Percentiles rank a stretch among this genome's conserved stretches.
These are phyloP conservation scores for Linum lewisii DNA, from an alignment of 345 rosid species.

Conservation along the genomic window DNA sequence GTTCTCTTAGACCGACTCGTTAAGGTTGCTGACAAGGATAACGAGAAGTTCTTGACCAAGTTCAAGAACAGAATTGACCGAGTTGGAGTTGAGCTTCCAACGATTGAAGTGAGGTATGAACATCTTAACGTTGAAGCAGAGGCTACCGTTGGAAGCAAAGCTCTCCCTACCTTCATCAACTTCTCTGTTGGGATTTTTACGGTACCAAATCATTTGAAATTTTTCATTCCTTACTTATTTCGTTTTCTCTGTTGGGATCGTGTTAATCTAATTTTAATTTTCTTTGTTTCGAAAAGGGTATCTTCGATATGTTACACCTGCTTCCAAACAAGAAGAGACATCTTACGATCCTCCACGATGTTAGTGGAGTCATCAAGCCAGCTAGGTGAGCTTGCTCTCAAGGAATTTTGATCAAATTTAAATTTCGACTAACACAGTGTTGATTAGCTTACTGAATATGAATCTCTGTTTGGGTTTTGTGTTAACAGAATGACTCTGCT, in stretches of 20 bases:
- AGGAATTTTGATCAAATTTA: too few species aligned
- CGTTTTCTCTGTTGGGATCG: not conserved
- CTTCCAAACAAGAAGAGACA: slow-evolving; percentile 5
- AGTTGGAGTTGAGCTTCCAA: slow-evolving; percentile 4
- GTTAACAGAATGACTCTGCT: not conserved
- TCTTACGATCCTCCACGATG: slow-evolving; percentile 1
- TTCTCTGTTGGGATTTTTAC: not conserved
- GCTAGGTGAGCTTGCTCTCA: not conserved
- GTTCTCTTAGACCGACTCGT: not conserved
- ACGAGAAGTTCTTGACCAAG: slow-evolving; percentile 3
- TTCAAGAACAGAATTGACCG: slow-evolving; percentile 5
- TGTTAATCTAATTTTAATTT: too few species aligned
- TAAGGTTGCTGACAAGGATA: not conserved
- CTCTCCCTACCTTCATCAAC: slow-evolving; percentile 1
- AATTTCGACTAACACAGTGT: too few species aligned
- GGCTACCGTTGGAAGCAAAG: not conserved
- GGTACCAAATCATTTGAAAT: not conserved
- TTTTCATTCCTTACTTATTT: not conserved
- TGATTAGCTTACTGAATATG: too few species aligned
- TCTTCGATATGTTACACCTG: not conserved
- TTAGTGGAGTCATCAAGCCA: slow-evolving; percentile 11
- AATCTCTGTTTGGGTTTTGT: too few species aligned
- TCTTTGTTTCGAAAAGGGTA: not conserved
- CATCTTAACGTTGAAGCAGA: slow-evolving; percentile 4
- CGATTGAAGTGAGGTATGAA: slow-evolving; percentile 4